These are phyloP conservation scores for Amphicarpaea edgeworthii DNA, from an alignment of 306 rosid genomes.

Conservation along the genomic window DNA sequence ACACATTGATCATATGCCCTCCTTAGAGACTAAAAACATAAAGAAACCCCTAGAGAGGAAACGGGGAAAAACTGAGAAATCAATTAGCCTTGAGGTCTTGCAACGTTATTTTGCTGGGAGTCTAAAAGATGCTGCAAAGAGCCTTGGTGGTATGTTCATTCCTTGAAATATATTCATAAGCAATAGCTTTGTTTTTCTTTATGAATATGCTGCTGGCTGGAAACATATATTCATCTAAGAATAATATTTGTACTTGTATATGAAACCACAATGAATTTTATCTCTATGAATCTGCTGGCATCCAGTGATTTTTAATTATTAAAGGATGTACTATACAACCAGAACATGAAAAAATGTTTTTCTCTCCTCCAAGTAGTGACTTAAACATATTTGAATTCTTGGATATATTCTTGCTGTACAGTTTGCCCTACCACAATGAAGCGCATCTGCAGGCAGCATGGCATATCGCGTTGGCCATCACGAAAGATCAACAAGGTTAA, in stretches of 20 bases:
- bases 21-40: constrained; percentile 54
- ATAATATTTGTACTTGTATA: background rate
- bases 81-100: constrained; percentile 86
- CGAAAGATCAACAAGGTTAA: constrained; percentile 96
- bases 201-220: constrained; percentile 28
- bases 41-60: constrained; percentile 77
- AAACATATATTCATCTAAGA: constrained; percentile 14
- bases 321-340: constrained; percentile 1
- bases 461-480: constrained; percentile 99
- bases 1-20: constrained; percentile 49
- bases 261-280: constrained; percentile 26
- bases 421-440: constrained; percentile 99
- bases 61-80: constrained; percentile 95
- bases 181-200: constrained; percentile 5
- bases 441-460: constrained; percentile 98
- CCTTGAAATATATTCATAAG: constrained; percentile 14
- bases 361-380: background rate
- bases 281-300: constrained; percentile 28
- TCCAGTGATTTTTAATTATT: constrained; percentile 11
- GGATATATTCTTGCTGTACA: constrained; percentile 52
- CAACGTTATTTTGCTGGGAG: constrained; percentile 94
- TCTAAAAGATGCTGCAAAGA: constrained; percentile 98
- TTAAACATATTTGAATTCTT: constrained; percentile 41
- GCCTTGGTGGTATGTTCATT: constrained; percentile 83
- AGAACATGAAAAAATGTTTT: constrained; percentile 3